These are phyloP conservation scores for Lolium perenne DNA, from an alignment of 176 grass and related monocot genomes.

Conservation along the genomic window DNA sequence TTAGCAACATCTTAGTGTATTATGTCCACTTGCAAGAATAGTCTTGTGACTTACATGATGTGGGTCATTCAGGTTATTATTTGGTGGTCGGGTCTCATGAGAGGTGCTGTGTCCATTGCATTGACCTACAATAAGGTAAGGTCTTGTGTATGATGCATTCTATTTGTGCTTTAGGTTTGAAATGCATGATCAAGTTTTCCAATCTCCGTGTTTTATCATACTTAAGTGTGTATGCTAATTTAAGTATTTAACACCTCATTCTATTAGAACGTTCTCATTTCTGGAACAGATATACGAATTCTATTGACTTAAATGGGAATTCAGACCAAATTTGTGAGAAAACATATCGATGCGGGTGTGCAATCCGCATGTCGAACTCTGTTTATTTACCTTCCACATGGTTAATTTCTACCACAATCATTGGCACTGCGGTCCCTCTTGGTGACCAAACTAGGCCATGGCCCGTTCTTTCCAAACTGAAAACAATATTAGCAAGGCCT, in stretches of 20 bases:
- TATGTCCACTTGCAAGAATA: constrained; percentile 18
- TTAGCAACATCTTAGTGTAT: constrained; percentile 31
- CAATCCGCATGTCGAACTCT: neutral
- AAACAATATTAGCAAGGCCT: too few species aligned
- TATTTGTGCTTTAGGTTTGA: neutral
- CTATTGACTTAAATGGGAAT: neutral
- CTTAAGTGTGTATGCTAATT: constrained; percentile 13
- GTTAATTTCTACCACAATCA: neutral
- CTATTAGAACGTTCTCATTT: neutral
- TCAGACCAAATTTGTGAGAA: neutral
- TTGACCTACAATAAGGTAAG: constrained; percentile 94
- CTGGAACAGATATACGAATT: neutral
- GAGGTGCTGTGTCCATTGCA: constrained; percentile 93
- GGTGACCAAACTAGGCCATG: too few species aligned
- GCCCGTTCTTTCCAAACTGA: too few species aligned
- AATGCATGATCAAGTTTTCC: neutral
- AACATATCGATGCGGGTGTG: neutral
- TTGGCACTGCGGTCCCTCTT: too few species aligned
- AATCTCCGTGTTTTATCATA: neutral
- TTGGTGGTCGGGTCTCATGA: constrained; percentile 98
- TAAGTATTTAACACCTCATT: neutral
- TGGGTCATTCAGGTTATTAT: constrained; percentile 66
- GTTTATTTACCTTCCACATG: neutral
- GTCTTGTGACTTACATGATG: constrained; percentile 36
- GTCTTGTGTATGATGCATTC: constrained; percentile 13